Evolutionary conservation across 139 green algal species (phyloP).

Genomic region (Pedinophyceae sp.): DNA sequence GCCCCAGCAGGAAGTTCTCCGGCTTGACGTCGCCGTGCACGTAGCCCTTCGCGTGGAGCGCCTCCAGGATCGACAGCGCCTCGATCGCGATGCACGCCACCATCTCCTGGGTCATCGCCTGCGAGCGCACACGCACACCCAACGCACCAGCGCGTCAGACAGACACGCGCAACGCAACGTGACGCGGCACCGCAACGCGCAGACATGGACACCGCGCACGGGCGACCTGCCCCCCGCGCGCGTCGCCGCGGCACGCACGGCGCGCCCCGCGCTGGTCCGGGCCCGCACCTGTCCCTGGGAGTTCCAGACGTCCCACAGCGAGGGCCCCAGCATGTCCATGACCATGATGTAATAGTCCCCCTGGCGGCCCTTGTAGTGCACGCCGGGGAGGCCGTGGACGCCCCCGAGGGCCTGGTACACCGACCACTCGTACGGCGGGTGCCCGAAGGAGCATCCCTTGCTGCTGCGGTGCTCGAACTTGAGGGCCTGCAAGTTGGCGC

Average conservation of each 20-base stretch:
- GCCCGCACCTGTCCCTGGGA: slow-evolving; percentile 62
- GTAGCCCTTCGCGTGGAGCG: slow-evolving; percentile 77
- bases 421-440: slow-evolving; percentile 96
- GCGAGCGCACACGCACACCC: too few species aligned
- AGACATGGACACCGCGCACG: too few species aligned
- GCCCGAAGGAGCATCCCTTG: slow-evolving; percentile 96
- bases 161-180: too few species aligned
- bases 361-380: slow-evolving; percentile 94
- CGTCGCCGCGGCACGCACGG: too few species aligned
- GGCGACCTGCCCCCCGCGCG: too few species aligned
- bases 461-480: slow-evolving; percentile 95
- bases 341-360: slow-evolving; percentile 99
- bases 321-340: slow-evolving; percentile 95
- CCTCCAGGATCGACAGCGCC: slow-evolving; percentile 90
- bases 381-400: slow-evolving; percentile 47
- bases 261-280: too few species aligned
- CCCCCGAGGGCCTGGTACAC: slow-evolving; percentile 45
- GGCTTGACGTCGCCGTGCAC: slow-evolving; percentile 98
- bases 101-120: slow-evolving; percentile 86
- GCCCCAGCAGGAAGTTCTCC: slow-evolving; percentile 96
- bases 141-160: too few species aligned
- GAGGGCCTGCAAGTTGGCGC: slow-evolving; percentile 72
- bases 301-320: slow-evolving; percentile 98
- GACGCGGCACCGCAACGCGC: too few species aligned
- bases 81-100: slow-evolving; percentile 96